Evolutionary conservation across 345 rosid genomes (phyloP).

Genomic region (Acer campestre): DNA sequence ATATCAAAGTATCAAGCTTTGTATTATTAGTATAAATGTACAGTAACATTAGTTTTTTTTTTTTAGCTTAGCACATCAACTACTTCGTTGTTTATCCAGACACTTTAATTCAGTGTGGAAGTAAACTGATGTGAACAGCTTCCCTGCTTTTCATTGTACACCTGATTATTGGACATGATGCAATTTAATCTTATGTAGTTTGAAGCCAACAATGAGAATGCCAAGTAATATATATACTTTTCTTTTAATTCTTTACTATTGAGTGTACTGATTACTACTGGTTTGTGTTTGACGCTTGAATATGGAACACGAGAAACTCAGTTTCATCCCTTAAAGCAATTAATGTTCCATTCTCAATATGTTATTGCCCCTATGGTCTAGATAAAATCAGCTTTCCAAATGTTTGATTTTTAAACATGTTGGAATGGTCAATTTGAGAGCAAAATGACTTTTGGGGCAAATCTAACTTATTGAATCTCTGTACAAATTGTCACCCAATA

Average conservation of each 20-base stretch:
- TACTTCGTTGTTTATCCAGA: background rate
- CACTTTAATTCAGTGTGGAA: background rate
- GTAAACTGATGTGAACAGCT: background rate
- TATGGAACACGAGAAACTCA: background rate
- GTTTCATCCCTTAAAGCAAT: background rate
- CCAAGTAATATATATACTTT: too few species aligned
- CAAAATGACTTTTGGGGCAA: background rate
- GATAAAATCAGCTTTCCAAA: background rate
- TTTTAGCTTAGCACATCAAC: too few species aligned
- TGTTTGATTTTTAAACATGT: background rate
- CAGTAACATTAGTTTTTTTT: background rate
- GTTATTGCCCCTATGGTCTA: background rate
- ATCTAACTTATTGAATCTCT: background rate
- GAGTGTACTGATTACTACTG: background rate
- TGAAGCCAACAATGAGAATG: background rate
- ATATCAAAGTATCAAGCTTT: background rate
- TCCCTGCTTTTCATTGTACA: background rate
- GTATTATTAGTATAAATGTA: background rate
- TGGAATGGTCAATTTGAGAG: background rate
- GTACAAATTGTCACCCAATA: background rate
- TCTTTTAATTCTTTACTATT: background rate
- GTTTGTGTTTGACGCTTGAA: background rate
- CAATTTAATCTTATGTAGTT: background rate
- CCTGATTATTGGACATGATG: background rate
- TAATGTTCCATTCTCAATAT: background rate